Conservation (phyloP, 495 filamentous ascomycete genomes). For the Trypethelium eluteriae region DNA sequence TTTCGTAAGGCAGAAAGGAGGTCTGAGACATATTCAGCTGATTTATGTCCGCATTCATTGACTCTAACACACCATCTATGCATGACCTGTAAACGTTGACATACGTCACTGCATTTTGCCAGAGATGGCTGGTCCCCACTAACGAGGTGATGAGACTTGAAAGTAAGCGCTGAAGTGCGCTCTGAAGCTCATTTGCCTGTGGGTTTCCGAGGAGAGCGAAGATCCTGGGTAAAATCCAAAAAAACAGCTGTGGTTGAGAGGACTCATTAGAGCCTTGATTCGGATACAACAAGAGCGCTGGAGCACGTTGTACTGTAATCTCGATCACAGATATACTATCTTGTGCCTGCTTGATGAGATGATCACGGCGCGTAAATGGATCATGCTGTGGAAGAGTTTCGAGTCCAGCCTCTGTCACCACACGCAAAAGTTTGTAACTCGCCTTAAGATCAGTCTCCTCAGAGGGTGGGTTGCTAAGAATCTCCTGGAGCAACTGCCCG, state of each 20-base stretch:
- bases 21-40: background rate
- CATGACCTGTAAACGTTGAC: slow-evolving; percentile 24
- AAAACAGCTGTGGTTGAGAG: slow-evolving; percentile 53
- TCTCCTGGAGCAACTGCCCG: slow-evolving; percentile 56
- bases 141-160: slow-evolving; percentile 17
- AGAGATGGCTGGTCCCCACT: slow-evolving; percentile 16
- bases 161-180: slow-evolving; percentile 28
- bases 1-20: background rate
- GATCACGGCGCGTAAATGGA: slow-evolving; percentile 47
- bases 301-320: slow-evolving; percentile 63
- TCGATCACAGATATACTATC: slow-evolving; percentile 68
- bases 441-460: slow-evolving; percentile 58
- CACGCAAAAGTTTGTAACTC: slow-evolving; percentile 74
- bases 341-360: slow-evolving; percentile 50
- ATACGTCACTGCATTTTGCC: slow-evolving; percentile 22
- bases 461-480: slow-evolving; percentile 43
- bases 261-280: slow-evolving; percentile 41
- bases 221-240: slow-evolving; percentile 69
- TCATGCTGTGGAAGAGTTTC: slow-evolving; percentile 54
- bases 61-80: slow-evolving; percentile 29
- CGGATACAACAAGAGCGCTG: slow-evolving; percentile 55
- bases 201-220: slow-evolving; percentile 46
- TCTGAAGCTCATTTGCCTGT: slow-evolving; percentile 20
- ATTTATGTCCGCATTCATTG: background rate
- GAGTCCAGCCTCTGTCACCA: slow-evolving; percentile 74